These are phyloP conservation scores for Mikania micrantha DNA, from an alignment of 129 eudicot genomes.

Conservation along the genomic window DNA sequence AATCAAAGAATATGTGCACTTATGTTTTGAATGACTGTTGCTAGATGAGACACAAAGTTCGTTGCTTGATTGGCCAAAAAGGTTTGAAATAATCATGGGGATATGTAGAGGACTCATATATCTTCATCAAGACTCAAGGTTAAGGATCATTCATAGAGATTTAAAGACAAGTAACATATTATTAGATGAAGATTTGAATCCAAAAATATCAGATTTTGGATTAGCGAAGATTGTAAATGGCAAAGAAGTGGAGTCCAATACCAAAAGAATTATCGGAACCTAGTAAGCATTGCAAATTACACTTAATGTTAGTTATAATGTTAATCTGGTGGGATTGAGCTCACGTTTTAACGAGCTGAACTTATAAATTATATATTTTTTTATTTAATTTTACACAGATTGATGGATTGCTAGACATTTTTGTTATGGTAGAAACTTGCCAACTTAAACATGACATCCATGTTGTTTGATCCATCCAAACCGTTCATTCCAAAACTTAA, in stretches of 20 bases:
- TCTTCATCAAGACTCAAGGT: slow-evolving; percentile 62
- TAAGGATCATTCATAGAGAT: slow-evolving; percentile 53
- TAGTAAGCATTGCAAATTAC: slow-evolving; percentile 26
- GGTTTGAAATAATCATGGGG: slow-evolving; percentile 46
- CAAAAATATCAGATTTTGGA: slow-evolving; percentile 47
- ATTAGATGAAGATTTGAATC: slow-evolving; percentile 38
- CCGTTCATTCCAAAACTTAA: not conserved
- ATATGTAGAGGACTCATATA: slow-evolving; percentile 49
- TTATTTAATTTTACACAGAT: not conserved
- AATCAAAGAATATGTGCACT: not conserved
- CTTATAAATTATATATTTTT: not conserved
- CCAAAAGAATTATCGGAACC: slow-evolving; percentile 44
- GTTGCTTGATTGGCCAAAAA: slow-evolving; percentile 37
- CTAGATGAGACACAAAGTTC: slow-evolving; percentile 29
- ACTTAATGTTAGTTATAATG: no score
- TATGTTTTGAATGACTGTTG: slow-evolving; percentile 2
- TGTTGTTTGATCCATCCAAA: no score
- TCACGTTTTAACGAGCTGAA: not conserved
- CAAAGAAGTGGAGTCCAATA: slow-evolving; percentile 36
- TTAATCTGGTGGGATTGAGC: no score
- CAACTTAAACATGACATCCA: not conserved
- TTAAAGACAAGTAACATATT: slow-evolving; percentile 44
- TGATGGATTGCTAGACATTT: no score
- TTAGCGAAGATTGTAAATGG: slow-evolving; percentile 44
- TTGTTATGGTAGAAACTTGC: no score